Evolutionary conservation across 352 stramenopile genomes (phyloP).

Genomic region (Pythium plurisporium): DNA sequence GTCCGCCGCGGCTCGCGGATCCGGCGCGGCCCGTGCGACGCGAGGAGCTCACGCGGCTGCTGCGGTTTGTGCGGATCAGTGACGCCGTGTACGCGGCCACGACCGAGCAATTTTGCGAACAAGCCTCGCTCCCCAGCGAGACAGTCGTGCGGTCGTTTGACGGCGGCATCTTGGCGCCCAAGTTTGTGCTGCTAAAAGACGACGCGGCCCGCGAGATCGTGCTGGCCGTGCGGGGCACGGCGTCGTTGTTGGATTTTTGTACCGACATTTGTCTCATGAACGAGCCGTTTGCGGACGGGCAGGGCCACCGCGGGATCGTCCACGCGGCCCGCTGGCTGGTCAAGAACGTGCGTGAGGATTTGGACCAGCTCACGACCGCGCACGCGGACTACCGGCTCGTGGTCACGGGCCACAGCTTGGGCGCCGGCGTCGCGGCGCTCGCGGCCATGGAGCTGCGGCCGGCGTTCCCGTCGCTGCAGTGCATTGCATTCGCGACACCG

Average conservation of each 20-base stretch:
- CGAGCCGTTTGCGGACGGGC: slow-evolving; percentile 58
- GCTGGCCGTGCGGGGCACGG: slow-evolving; percentile 40
- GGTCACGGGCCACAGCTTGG: slow-evolving; percentile 68
- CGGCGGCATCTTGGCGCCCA: slow-evolving; percentile 75
- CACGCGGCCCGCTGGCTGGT: slow-evolving; percentile 71
- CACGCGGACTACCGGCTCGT: slow-evolving; percentile 57
- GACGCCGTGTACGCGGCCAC: slow-evolving; percentile 70
- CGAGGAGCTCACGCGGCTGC: slow-evolving; percentile 19
- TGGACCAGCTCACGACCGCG: slow-evolving; percentile 32
- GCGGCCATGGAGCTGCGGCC: slow-evolving; percentile 45
- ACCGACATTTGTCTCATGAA: slow-evolving; percentile 78
- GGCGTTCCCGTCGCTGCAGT: slow-evolving; percentile 45
- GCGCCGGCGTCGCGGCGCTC: slow-evolving; percentile 62
- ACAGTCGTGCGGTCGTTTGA: slow-evolving; percentile 44
- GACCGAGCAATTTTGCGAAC: slow-evolving; percentile 41
- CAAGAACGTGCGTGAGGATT: slow-evolving; percentile 42
- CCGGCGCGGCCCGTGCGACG: background rate
- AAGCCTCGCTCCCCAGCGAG: slow-evolving; percentile 37
- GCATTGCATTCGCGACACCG: slow-evolving; percentile 66
- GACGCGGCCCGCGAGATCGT: slow-evolving; percentile 43
- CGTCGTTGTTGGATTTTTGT: slow-evolving; percentile 77
- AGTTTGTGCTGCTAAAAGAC: slow-evolving; percentile 64
- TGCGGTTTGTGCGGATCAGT: slow-evolving; percentile 56
- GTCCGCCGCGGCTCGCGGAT: slow-evolving; percentile 8
- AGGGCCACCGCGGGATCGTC: slow-evolving; percentile 81